A percentile compares a stretch with the other conserved stretches of the same genome.
Conservation (phyloP, 1,284 basidiomycete genomes). For the Anthracocystis walkeri region DNA sequence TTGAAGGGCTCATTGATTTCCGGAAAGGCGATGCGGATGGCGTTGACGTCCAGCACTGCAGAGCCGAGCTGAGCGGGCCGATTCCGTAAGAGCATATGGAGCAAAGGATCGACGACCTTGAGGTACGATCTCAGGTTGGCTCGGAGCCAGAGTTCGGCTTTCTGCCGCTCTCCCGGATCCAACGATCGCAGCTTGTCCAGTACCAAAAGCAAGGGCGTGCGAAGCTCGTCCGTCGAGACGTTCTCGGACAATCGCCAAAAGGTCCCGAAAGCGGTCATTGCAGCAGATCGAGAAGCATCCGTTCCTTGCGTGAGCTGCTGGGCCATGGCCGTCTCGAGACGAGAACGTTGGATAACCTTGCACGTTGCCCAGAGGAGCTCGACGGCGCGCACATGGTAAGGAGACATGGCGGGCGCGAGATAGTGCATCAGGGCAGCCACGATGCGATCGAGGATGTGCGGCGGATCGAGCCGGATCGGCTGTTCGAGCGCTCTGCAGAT, state of each 20-base stretch:
- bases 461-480: slow-evolving; percentile 35
- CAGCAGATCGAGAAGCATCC: slow-evolving; percentile 68
- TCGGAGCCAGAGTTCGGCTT: slow-evolving; percentile 59
- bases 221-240: slow-evolving; percentile 55
- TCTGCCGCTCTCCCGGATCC: slow-evolving; percentile 46
- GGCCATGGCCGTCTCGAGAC: slow-evolving; percentile 48
- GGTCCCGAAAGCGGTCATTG: slow-evolving; percentile 88
- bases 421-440: slow-evolving; percentile 78
- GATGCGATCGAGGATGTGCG: slow-evolving; percentile 32
- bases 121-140: slow-evolving; percentile 54
- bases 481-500: slow-evolving; percentile 47
- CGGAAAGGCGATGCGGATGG: slow-evolving; percentile 19
- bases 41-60: slow-evolving; percentile 7
- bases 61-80: slow-evolving; percentile 4
- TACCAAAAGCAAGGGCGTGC: slow-evolving; percentile 83
- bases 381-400: slow-evolving; percentile 85
- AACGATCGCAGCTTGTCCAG: slow-evolving; percentile 77
- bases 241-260: slow-evolving; percentile 89
- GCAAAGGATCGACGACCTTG: slow-evolving; percentile 55
- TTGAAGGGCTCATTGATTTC: slow-evolving; percentile 82
- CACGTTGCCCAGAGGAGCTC: slow-evolving; percentile 81
- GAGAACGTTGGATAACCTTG: slow-evolving; percentile 28
- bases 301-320: slow-evolving; percentile 29
- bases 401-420: slow-evolving; percentile 76
- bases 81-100: slow-evolving; percentile 43